Evolutionary conservation across 805 yeast genomes (phyloP), one percentile per base, ranked within the genome.

Genomic region (Starmerella apicola): DNA sequence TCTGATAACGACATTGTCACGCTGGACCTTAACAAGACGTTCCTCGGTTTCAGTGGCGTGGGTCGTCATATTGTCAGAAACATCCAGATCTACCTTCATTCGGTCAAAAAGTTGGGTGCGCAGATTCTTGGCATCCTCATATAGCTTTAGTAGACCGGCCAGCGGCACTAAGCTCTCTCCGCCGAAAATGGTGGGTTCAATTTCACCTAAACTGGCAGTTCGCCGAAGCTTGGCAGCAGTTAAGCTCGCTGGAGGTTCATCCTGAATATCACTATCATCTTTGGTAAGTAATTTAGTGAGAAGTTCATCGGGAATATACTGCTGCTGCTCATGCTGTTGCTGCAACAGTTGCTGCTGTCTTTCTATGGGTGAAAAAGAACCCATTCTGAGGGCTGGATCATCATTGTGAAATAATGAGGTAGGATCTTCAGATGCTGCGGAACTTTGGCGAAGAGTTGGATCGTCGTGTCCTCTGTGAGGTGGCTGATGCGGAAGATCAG

Each of bases 1-100:
- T 37, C 49, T 36, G 51, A 55, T 35, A 39, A 40, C 45, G 27
- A 49, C 43, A 44, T 47, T 35, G 40, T 51, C 36, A 27, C 54
- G 42, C 32, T 46, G 44, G 43, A 42, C 45, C 17, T 42, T 50
- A 41, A 39, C 51, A 43, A 38, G 43, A 37, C 33, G 43, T 38
- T 33, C 34, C 34, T 37, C 54, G 40, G 37, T 46, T 38, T 27
- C 41, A 38, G 15, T 43, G 44, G 41, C 51, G 37, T 17, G 41
- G 35, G 38, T 17, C 8, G 22, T 32, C 9, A 48, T 45, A 33
- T 35, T 33, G 6, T 38, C 37, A 7, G 39, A 36, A n/a, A 37
- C 32, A 10, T 38, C 29, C 3, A 28, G 31, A 15, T 46, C 46
- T 4, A 34, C 18, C 17, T 32, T 16, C 44, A 51, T 38, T 29